Evolutionary conservation across 2,329 filamentous ascomycete species (phyloP).

Genomic region (Diaporthe aspalathi): DNA sequence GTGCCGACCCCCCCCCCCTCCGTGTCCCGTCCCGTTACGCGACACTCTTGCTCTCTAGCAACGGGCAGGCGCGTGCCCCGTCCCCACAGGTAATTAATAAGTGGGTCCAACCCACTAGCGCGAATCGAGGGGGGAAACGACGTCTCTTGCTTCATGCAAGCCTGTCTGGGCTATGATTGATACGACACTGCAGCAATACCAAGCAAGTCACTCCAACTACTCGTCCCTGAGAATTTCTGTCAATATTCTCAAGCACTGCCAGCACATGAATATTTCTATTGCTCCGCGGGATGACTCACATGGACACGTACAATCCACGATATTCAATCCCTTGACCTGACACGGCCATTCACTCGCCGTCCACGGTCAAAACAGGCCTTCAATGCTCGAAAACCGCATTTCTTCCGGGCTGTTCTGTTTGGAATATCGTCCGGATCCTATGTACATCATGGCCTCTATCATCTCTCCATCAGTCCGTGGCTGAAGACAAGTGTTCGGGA

Average conservation of each 20-base stretch:
- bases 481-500: neutral
- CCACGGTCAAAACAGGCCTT: neutral
- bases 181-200: too few relatives aligned
- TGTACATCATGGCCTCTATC: neutral
- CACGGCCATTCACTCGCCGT: neutral
- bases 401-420: neutral
- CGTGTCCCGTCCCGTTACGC: slow-evolving; percentile 26
- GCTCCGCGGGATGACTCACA: neutral
- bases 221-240: too few relatives aligned
- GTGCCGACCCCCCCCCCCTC: too few relatives aligned
- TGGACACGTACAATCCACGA: neutral
- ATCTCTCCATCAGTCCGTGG: neutral
- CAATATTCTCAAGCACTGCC: neutral
- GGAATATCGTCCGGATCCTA: too few relatives aligned
- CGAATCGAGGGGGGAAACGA: slow-evolving; percentile 4
- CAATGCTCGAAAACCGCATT: neutral
- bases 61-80: slow-evolving; percentile 21
- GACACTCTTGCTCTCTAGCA: slow-evolving; percentile 26
- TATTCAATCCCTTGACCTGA: too few relatives aligned
- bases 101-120: slow-evolving; percentile 24
- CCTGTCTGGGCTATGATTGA: neutral
- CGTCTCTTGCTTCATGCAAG: slow-evolving; percentile 15
- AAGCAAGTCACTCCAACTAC: too few relatives aligned
- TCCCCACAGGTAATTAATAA: slow-evolving; percentile 35
- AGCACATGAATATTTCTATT: neutral